A percentile compares a stretch with the other conserved stretches of the same genome.
phyloP scores from a whole-genome alignment of 176 grass and related monocot genomes.

The Musa schizocarpa region DNA sequence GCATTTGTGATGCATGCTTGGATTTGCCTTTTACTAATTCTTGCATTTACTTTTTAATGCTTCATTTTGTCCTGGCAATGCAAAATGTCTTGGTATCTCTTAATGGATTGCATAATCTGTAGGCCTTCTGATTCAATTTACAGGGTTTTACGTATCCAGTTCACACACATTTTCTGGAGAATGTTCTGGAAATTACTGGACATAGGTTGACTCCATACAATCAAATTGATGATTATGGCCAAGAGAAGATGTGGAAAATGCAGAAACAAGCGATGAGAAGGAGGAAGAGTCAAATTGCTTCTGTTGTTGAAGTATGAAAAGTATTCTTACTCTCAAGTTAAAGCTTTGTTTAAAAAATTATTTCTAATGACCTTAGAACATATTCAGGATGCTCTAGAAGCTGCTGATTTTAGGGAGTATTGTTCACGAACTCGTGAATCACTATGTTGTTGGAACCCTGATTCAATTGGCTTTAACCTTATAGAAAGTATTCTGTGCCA shows the following conservation, averaged over 20 bases:
- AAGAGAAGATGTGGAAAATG: slow-evolving; percentile 99
- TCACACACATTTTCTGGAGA: slow-evolving; percentile 73
- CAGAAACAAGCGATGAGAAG: slow-evolving; percentile 88
- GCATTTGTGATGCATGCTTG: background rate
- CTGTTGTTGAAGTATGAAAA: slow-evolving; percentile 68
- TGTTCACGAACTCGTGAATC: slow-evolving; percentile 65
- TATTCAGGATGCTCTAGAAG: slow-evolving; percentile 80
- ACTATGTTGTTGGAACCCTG: slow-evolving; percentile 90
- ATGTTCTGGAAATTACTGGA: slow-evolving; percentile 77
- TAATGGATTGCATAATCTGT: slow-evolving; percentile 4
- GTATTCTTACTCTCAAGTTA: slow-evolving; percentile 1
- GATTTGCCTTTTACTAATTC: background rate
- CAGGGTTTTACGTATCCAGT: slow-evolving; percentile 99
- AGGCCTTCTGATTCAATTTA: slow-evolving; percentile 19
- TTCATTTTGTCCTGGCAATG: background rate
- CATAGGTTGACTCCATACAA: slow-evolving; percentile 84
- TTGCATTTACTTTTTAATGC: background rate
- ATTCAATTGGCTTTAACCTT: slow-evolving; percentile 98
- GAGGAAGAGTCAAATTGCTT: slow-evolving; percentile 94
- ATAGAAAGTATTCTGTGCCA: slow-evolving; percentile 85
- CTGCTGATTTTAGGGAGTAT: slow-evolving; percentile 87
- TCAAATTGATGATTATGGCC: slow-evolving; percentile 99
- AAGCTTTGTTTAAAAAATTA: slow-evolving; percentile 3
- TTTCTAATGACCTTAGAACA: slow-evolving; percentile 26
- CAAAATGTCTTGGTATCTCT: background rate